These are phyloP conservation scores for Houttuynia cordata DNA, from an alignment of 164 flowering plant genomes.

Conservation along the genomic window DNA sequence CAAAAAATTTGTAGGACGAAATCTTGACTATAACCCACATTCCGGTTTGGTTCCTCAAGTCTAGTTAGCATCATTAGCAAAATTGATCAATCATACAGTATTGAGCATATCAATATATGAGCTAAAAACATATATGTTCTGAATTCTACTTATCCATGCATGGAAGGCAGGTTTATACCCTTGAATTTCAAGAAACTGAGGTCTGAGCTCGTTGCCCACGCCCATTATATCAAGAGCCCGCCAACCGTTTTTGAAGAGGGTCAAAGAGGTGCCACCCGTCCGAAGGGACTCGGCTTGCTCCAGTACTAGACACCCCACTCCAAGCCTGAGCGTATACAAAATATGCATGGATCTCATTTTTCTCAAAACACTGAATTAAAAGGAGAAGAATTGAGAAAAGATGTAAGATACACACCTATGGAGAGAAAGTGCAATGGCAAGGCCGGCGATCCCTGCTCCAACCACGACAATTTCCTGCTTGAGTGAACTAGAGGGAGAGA, in stretches of 20 bases:
- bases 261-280: conserved; percentile 73
- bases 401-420: conserved; percentile 37
- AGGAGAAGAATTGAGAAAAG: not conserved
- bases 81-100: too few species aligned
- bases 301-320: conserved; percentile 57
- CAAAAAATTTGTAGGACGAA: too few species aligned
- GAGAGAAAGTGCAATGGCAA: conserved; percentile 75
- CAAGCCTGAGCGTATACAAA: conserved; percentile 38
- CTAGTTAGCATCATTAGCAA: too few species aligned
- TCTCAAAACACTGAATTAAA: not conserved
- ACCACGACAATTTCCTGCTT: conserved; percentile 57
- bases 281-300: conserved; percentile 82
- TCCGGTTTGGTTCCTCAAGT: too few species aligned
- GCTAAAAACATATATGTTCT: too few species aligned
- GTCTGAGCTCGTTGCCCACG: conserved; percentile 58
- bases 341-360: too few species aligned
- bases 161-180: conserved; percentile 33
- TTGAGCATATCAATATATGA: too few species aligned
- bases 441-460: conserved; percentile 88
- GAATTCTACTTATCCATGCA: too few species aligned
- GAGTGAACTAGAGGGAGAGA: conserved; percentile 9
- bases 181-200: conserved; percentile 69
- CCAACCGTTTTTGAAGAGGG: conserved; percentile 95
- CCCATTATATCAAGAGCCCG: conserved; percentile 74
- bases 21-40: too few species aligned